These are phyloP conservation scores for Trebouxia gelatinosa DNA, from an alignment of 163 green algal species.

Conservation along the genomic window DNA sequence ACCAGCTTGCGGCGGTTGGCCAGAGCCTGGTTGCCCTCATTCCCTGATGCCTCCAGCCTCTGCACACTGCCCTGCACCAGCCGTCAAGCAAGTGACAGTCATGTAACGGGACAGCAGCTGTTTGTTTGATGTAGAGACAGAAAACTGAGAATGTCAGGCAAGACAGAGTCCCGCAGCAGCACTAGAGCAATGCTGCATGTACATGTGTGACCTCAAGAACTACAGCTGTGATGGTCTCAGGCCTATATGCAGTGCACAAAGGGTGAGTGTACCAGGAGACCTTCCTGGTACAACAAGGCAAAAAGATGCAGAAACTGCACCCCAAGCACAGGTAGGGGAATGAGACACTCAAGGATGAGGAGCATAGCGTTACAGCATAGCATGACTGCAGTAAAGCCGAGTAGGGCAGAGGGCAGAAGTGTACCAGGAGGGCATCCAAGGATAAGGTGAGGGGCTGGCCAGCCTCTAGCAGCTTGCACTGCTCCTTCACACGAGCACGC, in stretches of 20 bases:
- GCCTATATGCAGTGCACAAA: neutral
- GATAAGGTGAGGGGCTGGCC: conserved; percentile 6
- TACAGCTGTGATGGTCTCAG: too few relatives aligned
- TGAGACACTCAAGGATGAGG: too few relatives aligned
- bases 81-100: too few relatives aligned
- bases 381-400: too few relatives aligned
- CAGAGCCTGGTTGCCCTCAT: neutral
- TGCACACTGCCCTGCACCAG: conserved; percentile 4
- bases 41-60: neutral
- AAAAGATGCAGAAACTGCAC: too few relatives aligned
- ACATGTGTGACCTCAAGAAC: too few relatives aligned
- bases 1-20: neutral
- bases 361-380: too few relatives aligned
- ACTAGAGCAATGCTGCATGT: too few relatives aligned
- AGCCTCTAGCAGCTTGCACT: conserved; percentile 1
- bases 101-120: too few relatives aligned
- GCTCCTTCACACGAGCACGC: neutral
- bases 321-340: too few relatives aligned
- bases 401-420: too few relatives aligned
- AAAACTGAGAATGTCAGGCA: neutral
- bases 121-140: too few relatives aligned
- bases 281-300: neutral
- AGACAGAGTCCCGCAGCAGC: neutral
- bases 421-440: neutral
- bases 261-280: neutral